Evolutionary conservation across 1,139 yeast genomes (phyloP), one percentile per base, ranked within the genome.

Genomic region (Saccharomyces hybrid): DNA sequence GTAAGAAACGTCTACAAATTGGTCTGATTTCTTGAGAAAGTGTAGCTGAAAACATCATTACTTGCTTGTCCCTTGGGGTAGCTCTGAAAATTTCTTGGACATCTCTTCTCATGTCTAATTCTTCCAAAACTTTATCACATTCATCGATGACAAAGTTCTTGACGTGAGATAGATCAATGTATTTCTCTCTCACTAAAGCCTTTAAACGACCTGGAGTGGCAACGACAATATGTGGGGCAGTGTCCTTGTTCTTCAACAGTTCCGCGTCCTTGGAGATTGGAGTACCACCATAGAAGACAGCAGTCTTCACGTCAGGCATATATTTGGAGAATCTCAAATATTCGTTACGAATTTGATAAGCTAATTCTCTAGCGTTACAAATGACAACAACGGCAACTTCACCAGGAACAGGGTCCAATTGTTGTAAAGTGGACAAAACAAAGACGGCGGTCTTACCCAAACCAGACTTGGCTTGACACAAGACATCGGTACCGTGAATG

Each of bases 401-500:
- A 68, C 99, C 99, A 59, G 96, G 90, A 62, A 93, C 90, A 53
- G 99, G 98, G 70, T 93, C 99, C 69, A 93, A 81, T 77, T 93
- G 98, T 76, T 93, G 98, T 71, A 93, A 81, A 58, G 99, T 91
- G 27, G 97, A 89, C 69, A 93, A 80, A 57, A 93, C 98, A 67
- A 93, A 93, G 58, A 93, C 99, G 52, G 99, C 99, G 57, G 99
- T 93, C 75, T 93, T 93, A 84, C 99, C 99, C 66, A 93, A 81
- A 85, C 99, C 99, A 51, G 99, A 93, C 79, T 93, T 93, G 74
- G 99, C 99, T 79, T 93, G 99, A 78, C 99, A 93, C 64, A 93
- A 78, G 58, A 93, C 98, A 71, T 93, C 99, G 61, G 96, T 91
- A 71, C 99, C 99, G 68, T 93, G 86, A 69, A 93, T 90, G 56